These are phyloP conservation scores for Phytomonas sp. DNA, from an alignment of 208 protist species.

Conservation along the genomic window DNA sequence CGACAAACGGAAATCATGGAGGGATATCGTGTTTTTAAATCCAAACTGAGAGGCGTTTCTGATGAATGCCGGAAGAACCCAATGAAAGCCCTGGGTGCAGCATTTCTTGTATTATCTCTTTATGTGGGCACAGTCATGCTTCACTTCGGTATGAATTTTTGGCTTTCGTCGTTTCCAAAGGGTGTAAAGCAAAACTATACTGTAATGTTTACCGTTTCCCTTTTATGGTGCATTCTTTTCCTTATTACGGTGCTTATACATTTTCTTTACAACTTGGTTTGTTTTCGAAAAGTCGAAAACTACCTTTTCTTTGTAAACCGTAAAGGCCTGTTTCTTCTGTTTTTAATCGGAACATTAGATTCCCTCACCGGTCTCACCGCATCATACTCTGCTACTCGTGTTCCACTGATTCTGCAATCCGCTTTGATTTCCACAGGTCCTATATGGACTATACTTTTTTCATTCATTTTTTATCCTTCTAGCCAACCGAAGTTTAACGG, in stretches of 20 bases:
- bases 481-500: slow-evolving; percentile 24
- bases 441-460: slow-evolving; percentile 34
- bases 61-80: slow-evolving; percentile 15
- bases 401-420: slow-evolving; percentile 31
- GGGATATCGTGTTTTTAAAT: neutral
- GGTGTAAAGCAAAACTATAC: slow-evolving; percentile 30
- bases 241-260: slow-evolving; percentile 3
- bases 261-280: slow-evolving; percentile 7
- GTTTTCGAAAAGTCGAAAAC: slow-evolving; percentile 1
- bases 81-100: slow-evolving; percentile 7
- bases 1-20: neutral
- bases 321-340: slow-evolving; percentile 19
- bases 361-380: slow-evolving; percentile 30
- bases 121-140: slow-evolving; percentile 34
- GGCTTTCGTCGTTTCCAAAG: slow-evolving; percentile 31
- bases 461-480: slow-evolving; percentile 22
- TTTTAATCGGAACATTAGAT: slow-evolving; percentile 37
- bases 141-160: slow-evolving; percentile 45
- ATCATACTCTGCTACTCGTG: slow-evolving; percentile 27
- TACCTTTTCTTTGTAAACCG: slow-evolving; percentile 27
- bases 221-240: slow-evolving; percentile 24
- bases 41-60: neutral
- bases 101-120: slow-evolving; percentile 17
- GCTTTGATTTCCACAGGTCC: slow-evolving; percentile 34
- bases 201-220: slow-evolving; percentile 24